phyloP scores from a whole-genome alignment of 139 green algal genomes.

The Haematococcus sp. region DNA sequence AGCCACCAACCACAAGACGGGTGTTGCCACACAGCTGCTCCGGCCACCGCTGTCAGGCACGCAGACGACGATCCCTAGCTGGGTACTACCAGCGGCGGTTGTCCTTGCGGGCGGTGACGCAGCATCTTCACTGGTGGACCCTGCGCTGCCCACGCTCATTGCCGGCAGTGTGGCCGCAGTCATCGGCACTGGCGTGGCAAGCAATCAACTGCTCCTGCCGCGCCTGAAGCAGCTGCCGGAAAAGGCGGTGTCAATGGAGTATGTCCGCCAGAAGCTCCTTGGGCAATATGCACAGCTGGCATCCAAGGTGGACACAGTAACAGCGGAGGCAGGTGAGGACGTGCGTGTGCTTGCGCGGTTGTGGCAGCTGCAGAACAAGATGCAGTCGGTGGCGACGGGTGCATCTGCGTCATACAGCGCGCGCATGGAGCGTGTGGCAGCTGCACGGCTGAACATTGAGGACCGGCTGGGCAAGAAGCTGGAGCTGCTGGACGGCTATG shows the following conservation, averaged over 20 bases:
- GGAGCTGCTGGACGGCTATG: slow-evolving; percentile 80
- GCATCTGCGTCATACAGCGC: slow-evolving; percentile 47
- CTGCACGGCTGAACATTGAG: slow-evolving; percentile 67
- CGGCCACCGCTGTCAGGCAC: slow-evolving; percentile 47
- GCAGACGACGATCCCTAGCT: slow-evolving; percentile 50
- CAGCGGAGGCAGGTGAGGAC: slow-evolving; percentile 62
- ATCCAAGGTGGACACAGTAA: slow-evolving; percentile 29
- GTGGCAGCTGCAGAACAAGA: slow-evolving; percentile 90
- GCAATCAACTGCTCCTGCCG: slow-evolving; percentile 69
- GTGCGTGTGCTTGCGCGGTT: slow-evolving; percentile 77
- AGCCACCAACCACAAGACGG: slow-evolving; percentile 76
- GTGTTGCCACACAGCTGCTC: slow-evolving; percentile 46
- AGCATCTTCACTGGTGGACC: slow-evolving; percentile 74
- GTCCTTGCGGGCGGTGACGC: slow-evolving; percentile 72
- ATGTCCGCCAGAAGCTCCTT: slow-evolving; percentile 76
- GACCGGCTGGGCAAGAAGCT: slow-evolving; percentile 49
- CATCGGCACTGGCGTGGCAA: slow-evolving; percentile 32
- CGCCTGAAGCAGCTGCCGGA: slow-evolving; percentile 78
- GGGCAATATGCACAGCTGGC: slow-evolving; percentile 60
- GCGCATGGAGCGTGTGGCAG: slow-evolving; percentile 62
- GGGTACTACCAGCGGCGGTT: slow-evolving; percentile 68
- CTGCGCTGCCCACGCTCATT: slow-evolving; percentile 61
- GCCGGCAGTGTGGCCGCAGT: slow-evolving; percentile 41
- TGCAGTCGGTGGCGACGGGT: slow-evolving; percentile 63
- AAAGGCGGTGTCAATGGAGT: slow-evolving; percentile 34